Evolutionary conservation across 2,329 filamentous ascomycete genomes (phyloP).

Genomic region (Aspergillus pseudoterreus): DNA sequence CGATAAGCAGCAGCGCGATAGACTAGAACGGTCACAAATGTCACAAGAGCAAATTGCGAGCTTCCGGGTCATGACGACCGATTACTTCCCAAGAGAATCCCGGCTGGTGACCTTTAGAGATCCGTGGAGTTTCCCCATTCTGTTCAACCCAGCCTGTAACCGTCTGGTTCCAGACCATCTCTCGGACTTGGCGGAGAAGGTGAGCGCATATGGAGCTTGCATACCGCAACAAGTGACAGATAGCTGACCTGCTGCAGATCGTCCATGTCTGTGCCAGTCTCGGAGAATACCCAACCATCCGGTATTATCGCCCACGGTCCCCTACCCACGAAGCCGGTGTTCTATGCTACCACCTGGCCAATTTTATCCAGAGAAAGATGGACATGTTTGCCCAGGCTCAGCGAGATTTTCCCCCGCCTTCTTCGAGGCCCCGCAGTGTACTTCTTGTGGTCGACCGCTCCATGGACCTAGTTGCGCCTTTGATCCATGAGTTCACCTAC

Average conservation of each 20-base stretch:
- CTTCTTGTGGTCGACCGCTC: slow-evolving; percentile 86
- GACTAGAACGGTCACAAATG: slow-evolving; percentile 67
- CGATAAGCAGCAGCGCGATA: slow-evolving; percentile 65
- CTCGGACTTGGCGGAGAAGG: slow-evolving; percentile 82
- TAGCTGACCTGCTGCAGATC: slow-evolving; percentile 52
- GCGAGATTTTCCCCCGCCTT: slow-evolving; percentile 73
- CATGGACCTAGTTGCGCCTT: slow-evolving; percentile 84
- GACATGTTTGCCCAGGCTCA: slow-evolving; percentile 85
- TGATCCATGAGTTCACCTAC: slow-evolving; percentile 96
- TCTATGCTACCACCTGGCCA: slow-evolving; percentile 79
- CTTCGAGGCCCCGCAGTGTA: slow-evolving; percentile 71
- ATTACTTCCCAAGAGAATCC: slow-evolving; percentile 88
- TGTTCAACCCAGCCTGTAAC: slow-evolving; percentile 90
- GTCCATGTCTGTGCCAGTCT: slow-evolving; percentile 83
- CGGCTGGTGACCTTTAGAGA: slow-evolving; percentile 88
- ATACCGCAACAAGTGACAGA: background rate
- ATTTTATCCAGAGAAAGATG: slow-evolving; percentile 86
- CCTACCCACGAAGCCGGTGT: slow-evolving; percentile 83
- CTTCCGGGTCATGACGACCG: slow-evolving; percentile 77
- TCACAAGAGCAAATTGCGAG: slow-evolving; percentile 72
- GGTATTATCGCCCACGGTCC: slow-evolving; percentile 77
- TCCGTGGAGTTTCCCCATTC: slow-evolving; percentile 88
- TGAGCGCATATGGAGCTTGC: slow-evolving; percentile 33
- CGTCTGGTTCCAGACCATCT: slow-evolving; percentile 77
- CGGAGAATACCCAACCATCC: slow-evolving; percentile 90